Evolutionary conservation across 495 filamentous ascomycete species (phyloP), one percentile per base, ranked within the genome.

Genomic region (Cladorrhinum samala): DNA sequence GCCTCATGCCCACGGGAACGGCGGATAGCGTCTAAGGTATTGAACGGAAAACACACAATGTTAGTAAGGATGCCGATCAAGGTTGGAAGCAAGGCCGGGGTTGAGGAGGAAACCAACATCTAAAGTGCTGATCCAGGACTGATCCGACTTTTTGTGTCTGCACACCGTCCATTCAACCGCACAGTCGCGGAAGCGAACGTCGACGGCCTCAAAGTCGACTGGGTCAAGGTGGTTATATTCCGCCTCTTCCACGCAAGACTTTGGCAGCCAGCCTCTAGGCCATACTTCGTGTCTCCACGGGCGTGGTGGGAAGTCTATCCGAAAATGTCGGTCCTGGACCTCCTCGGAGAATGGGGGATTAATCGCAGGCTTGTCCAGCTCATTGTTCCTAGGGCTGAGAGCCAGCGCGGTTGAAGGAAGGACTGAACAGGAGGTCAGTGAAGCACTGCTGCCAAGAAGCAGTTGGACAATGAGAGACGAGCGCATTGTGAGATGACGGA

Each of bases 1-100:
- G 55, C 25, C 61, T 52, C 49, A 64, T 54, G 37, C 61, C 61
- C 19, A 64, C 58, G 41, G 61, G 61, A 45, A 64, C 52, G 30
- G 50, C 36, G 52, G 48, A 24, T 11, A 60, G 33, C 19, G 57
- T 58, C 56, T 55, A 37, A 13, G 20, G 9, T n/a, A n/a, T n/a
- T n/a, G n/a, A n/a, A n/a, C 16, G 37, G 6, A 33, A 33, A 5
- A 33, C 39, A 8, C 39, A 48, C 18, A 18, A 9, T 37, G 33
- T 47, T 44, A 56, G 37, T 16, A 27, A n/a, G n/a, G 13, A 13
- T 13, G 19, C 1, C 17, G 5, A 8, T 14, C 42, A 45, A 9
- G 7, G 0, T 45, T 23, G 39, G 30, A 37, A 37, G 14, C 30
- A 37, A 37, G 7, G 7, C 30, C 30, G 3, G 2, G 18, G 18